These are phyloP conservation scores for Fusarium phyllophilum DNA, from an alignment of 2,329 filamentous ascomycete species.

Conservation along the genomic window DNA sequence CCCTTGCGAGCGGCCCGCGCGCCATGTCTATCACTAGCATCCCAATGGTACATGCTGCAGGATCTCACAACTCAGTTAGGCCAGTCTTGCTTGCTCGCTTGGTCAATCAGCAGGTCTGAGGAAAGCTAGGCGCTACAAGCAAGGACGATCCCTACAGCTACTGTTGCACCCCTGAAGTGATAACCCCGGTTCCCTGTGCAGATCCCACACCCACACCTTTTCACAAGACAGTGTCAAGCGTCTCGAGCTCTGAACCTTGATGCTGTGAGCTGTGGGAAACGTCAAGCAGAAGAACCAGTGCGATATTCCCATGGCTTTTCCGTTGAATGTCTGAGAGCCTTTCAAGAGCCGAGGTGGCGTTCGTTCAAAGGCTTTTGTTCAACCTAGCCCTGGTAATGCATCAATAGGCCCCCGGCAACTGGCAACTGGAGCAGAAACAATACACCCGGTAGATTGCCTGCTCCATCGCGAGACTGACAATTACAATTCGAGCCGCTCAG, in stretches of 20 bases:
- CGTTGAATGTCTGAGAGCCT: conserved; percentile 26
- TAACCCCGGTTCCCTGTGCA: conserved; percentile 42
- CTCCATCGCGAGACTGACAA: conserved; percentile 22
- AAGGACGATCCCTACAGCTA: conserved; percentile 38
- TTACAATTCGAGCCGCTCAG: conserved; percentile 37
- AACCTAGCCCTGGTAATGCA: conserved; percentile 38
- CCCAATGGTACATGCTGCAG: conserved; percentile 31
- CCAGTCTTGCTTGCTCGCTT: conserved; percentile 18
- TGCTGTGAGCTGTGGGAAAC: conserved; percentile 11
- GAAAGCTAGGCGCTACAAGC: conserved; percentile 34
- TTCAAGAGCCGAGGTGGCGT: conserved; percentile 46
- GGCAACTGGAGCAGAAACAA: conserved; percentile 30
- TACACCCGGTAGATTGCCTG: neutral
- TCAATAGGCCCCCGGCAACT: conserved; percentile 27
- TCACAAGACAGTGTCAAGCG: conserved; percentile 8
- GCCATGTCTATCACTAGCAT: conserved; percentile 33
- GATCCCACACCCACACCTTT: conserved; percentile 41
- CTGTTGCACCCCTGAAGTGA: conserved; percentile 36
- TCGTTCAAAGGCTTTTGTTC: conserved; percentile 38
- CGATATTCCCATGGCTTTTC: conserved; percentile 26
- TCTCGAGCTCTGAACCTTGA: neutral
- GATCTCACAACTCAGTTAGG: conserved; percentile 25
- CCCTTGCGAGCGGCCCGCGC: conserved; percentile 36
- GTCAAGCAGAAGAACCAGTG: conserved; percentile 36
- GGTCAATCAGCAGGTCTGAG: conserved; percentile 21